A percentile compares a stretch with the other conserved stretches of the same genome.
phyloP scores from a whole-genome alignment of 176 grass and related monocot species.

The Musa troglodytarum region DNA sequence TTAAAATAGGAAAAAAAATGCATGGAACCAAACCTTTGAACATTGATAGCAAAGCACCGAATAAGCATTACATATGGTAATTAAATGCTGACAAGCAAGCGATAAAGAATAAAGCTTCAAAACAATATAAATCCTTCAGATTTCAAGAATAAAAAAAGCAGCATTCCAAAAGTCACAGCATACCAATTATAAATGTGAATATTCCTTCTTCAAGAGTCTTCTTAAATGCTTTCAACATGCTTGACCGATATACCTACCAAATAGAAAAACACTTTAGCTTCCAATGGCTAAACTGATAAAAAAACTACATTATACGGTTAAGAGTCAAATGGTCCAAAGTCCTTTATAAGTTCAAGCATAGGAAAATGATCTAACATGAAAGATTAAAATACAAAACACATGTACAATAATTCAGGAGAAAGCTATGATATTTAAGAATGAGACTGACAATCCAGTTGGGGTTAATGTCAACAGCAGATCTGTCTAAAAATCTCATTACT shows the following conservation, averaged over 20 bases:
- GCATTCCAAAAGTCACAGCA: constrained; percentile 28
- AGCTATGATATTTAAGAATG: background rate
- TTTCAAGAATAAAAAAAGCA: constrained; percentile 10
- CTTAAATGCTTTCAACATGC: constrained; percentile 96
- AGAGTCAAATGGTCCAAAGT: background rate
- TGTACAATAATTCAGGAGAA: background rate
- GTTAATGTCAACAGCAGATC: background rate
- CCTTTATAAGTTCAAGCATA: background rate
- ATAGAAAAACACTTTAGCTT: constrained; percentile 19
- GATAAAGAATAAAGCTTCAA: constrained; percentile 20
- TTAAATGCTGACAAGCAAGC: constrained; percentile 1
- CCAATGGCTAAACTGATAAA: constrained; percentile 2
- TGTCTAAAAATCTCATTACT: too few species aligned
- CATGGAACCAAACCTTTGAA: background rate
- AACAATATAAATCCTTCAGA: background rate
- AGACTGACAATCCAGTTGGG: background rate
- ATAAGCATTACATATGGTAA: background rate
- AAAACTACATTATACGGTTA: background rate
- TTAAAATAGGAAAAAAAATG: background rate
- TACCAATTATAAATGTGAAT: constrained; percentile 98
- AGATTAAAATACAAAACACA: background rate
- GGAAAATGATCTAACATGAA: background rate
- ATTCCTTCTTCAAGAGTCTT: constrained; percentile 97
- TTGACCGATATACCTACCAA: constrained; percentile 75
- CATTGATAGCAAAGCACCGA: background rate